Base-by-base conservation (phyloP, 2,329 filamentous ascomycete genomes). In the Lasiodiplodia sp. region DNA sequence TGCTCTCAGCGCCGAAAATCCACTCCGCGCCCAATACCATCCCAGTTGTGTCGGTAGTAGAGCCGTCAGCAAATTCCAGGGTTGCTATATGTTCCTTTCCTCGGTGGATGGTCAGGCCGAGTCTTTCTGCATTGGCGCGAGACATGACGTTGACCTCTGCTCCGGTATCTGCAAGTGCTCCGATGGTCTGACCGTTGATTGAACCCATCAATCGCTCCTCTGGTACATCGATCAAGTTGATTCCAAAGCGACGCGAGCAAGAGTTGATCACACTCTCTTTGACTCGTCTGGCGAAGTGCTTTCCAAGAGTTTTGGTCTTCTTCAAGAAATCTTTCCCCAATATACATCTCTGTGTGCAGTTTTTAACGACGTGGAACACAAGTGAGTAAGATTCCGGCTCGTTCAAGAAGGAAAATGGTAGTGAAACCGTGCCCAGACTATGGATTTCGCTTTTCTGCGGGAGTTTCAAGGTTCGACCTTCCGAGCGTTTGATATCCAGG, bases 71-170 rank as follows among this genome's bases (percentile, higher is more conserved):
- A 6, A 58, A 40, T 12, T 16, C 28, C 2, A 58, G 5, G 2
- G 11, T 40, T 18, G 18, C 28, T 23, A 0, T 58, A n/a, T 25
- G 4, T 12, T 40, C 4, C 1, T 40, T 25, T 10, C 37, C 55
- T 6, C 12, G 3, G 8, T 12, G n/a, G 2, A 40, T 28, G 1
- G 7, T 16, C 18, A 58, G 8, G 8, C 34, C 55, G 4, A 40
- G 55, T 5, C 8, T 10, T 34, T 40, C 12, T 12, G 55, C 55
- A 23, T 6, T 40, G 10, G n/a, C 18, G 10, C 34, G 11, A 18
- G 55, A 58, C 34, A 58, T 58, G 34, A 58, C 4, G n/a, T 58
- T 58, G 3, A 7, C 55, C 11, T 58, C 12, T 12, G 55, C 55
- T 10, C 55, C 55, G 0, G 31, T 40, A 21, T 58, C 55, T 8